phyloP scores from a whole-genome alignment of 306 rosid genomes.

The Malus sylvestris region DNA sequence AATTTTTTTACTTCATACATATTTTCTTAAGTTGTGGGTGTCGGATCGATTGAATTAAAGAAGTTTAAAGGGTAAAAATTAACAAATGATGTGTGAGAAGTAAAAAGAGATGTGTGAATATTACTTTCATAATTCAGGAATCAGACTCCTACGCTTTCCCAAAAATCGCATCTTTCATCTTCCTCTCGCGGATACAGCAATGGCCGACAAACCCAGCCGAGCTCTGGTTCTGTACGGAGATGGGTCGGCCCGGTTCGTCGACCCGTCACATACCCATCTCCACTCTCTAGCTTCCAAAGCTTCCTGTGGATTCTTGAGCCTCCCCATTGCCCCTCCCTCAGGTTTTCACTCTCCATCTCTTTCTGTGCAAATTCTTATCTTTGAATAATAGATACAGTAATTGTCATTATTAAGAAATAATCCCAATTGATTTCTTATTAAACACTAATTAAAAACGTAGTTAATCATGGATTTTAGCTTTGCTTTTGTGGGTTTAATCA shows the following conservation, averaged over 20 bases:
- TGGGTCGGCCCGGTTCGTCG: conserved; percentile 53
- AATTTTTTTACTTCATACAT: too few relatives aligned
- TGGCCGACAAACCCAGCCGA: conserved; percentile 92
- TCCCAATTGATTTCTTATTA: neutral
- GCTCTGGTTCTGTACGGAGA: conserved; percentile 66
- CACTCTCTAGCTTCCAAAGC: conserved; percentile 59
- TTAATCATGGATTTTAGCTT: neutral
- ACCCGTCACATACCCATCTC: conserved; percentile 48
- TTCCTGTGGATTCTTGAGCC: conserved; percentile 68
- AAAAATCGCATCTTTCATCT: neutral
- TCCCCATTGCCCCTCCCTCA: conserved; percentile 53
- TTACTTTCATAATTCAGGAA: too few relatives aligned
- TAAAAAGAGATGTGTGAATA: too few relatives aligned
- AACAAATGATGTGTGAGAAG: too few relatives aligned
- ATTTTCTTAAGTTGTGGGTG: accelerated
- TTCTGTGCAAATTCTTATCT: neutral
- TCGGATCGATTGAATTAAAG: too few relatives aligned
- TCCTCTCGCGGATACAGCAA: conserved; percentile 12
- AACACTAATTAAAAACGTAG: neutral
- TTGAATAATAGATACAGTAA: neutral
- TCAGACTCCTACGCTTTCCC: neutral
- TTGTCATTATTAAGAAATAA: neutral
- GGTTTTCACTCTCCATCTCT: conserved; percentile 30
- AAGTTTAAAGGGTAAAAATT: too few relatives aligned
- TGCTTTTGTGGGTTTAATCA: neutral